Evolutionary conservation across 2,329 filamentous ascomycete genomes (phyloP), one percentile per base, ranked within the genome.

Genomic region (Aspergillus fumigatiaffinis): DNA sequence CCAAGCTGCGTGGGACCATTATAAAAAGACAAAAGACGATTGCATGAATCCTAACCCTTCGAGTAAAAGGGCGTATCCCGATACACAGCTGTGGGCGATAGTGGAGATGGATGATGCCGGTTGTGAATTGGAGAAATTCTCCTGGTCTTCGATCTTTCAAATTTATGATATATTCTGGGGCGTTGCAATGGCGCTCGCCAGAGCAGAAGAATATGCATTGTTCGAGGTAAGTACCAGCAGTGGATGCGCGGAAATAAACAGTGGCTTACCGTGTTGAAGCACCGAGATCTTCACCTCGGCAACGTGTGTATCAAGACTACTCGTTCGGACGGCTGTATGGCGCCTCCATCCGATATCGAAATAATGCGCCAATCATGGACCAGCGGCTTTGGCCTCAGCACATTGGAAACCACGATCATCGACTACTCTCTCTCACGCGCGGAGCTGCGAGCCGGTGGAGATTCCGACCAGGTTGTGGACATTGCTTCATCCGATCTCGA

Each of bases 381-480:
- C 1, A 71, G 79, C 57, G 73, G 73, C 21, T 73, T 86, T 25
- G 78, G 79, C 2, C 77, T 84, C 56, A 84, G 82, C 14, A 76
- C 77, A 1, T 71, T 87, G 3, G 82, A 86, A 62, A 84, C 84
- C 1, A 87, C 86, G 0, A 79, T 88, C 25, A 88, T 88, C 62
- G 86, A 88, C 68, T 88, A 88, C 69, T 87, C 86, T 1, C 79
- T 88, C 38, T 87, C 85, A 1, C 81, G 86, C n/a, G 84, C 84
- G 1, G 77, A 80, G 25, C 73, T 87, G 57, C 53, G 65, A 7
- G 48, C 63, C 9, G 63, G 60, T 9, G 63, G 70, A 49, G 64
- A 69, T 14, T 44, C 61, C 0, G 56, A 65, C 38, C 60, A 64
- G n/a, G 51, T 60, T 14, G 65, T 67, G 2, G 69, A 73, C 28